Conservation (phyloP, 768 basidiomycete species). For the Trametes gibbosa region DNA sequence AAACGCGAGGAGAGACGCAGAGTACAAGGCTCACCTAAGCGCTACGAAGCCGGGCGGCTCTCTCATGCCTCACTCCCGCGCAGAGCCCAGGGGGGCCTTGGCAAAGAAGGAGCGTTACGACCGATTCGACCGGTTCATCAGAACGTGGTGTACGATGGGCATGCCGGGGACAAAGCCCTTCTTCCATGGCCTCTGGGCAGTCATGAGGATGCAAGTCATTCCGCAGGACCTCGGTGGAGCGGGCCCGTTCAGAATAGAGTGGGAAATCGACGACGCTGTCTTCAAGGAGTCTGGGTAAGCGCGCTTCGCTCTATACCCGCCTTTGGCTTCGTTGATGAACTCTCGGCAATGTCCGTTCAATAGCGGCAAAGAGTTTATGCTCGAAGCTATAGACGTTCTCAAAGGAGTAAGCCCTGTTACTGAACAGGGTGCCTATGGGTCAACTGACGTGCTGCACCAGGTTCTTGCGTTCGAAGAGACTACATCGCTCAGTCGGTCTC, state of each 20-base stretch:
- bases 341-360: constrained; percentile 24
- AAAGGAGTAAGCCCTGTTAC: constrained; percentile 71
- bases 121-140: constrained; percentile 69
- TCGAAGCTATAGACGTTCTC: constrained; percentile 83
- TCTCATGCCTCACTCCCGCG: constrained; percentile 68
- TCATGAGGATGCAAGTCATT: constrained; percentile 77
- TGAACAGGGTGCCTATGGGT: background rate
- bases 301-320: constrained; percentile 11
- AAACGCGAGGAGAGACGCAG: constrained; percentile 71
- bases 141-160: constrained; percentile 80
- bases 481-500: constrained; percentile 31
- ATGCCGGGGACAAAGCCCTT: constrained; percentile 91
- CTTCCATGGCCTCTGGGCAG: constrained; percentile 73
- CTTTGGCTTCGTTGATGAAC: constrained; percentile 19
- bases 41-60: constrained; percentile 81
- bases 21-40: constrained; percentile 81
- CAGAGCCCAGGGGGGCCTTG: constrained; percentile 56
- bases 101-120: constrained; percentile 80
- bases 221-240: constrained; percentile 81
- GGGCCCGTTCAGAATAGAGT: constrained; percentile 67
- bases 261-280: constrained; percentile 94
- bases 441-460: constrained; percentile 30
- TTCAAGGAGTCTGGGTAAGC: constrained; percentile 93
- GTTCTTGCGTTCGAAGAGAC: constrained; percentile 76
- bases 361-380: constrained; percentile 93